Base-by-base conservation (phyloP, 768 basidiomycete species). In the Leccinum truebloodii region DNA sequence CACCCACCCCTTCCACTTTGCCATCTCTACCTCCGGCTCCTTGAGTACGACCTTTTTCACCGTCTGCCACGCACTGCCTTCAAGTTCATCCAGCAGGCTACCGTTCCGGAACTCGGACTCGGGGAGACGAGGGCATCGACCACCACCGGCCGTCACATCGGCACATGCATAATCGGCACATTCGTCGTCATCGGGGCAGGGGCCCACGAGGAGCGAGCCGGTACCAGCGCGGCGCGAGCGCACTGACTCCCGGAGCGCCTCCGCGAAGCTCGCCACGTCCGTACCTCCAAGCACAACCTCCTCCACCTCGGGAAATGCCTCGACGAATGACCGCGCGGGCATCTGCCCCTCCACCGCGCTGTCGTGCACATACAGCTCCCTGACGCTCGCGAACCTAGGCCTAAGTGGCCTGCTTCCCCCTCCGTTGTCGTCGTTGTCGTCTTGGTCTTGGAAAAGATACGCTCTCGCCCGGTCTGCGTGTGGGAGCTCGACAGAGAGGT, bases 1-100 rank as follows among this genome's bases (percentile, higher is more conserved):
- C 28, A 65, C 22, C 55, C 62, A 69, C 7, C 58, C 57, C 22
- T 52, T 65, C 64, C 66, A 65, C 14, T 16, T 30, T 10, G 16
- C 32, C 61, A 61, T 35, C 18, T 62, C 58, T 7, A 44, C n/a
- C n/a, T 44, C 41, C 8, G 64, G 62, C 12, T 58, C 61, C 30
- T 59, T 62, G 34, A 67, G 52, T 6, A 59, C 59, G 3, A 65
- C 18, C 26, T 18, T 62, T 8, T 48, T 52, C 52, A 59, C 54
- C 13, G 6, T 28, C 52, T 48, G 20, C 63, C 68, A 69, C 18
- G 60, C 58, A 26, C 59, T 58, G 3, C 59, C 59, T 6, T 28
- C 18, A 49, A 66, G 35, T 0, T 58, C 16, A 2, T 46, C 50
- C 18, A 48, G 57, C 5, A 44, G n/a, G 8, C 13, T 46, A 4